These are phyloP conservation scores for Apiotrichum laibachii DNA, from an alignment of 1,284 basidiomycete species.

Conservation along the genomic window DNA sequence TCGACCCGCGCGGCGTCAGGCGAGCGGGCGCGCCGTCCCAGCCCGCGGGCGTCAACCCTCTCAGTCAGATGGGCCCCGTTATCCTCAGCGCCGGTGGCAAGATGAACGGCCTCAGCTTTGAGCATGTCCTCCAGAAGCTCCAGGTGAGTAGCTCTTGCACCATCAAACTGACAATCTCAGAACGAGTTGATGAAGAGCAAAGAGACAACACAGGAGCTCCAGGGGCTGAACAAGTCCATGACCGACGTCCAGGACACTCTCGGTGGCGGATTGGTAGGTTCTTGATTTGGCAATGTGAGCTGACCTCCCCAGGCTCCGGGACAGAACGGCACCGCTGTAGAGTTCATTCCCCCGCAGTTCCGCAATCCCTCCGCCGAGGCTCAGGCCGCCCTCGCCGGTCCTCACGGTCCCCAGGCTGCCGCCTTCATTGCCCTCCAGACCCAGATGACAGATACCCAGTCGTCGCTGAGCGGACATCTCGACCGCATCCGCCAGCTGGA, in stretches of 20 bases:
- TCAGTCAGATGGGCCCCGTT: constrained; percentile 31
- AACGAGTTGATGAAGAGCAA: constrained; percentile 90
- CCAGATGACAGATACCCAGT: constrained; percentile 82
- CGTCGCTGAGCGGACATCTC: constrained; percentile 71
- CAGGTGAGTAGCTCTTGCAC: constrained; percentile 41
- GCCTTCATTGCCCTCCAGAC: constrained; percentile 66
- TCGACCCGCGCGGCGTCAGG: constrained; percentile 30
- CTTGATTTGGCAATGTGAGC: not conserved
- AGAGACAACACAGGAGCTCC: constrained; percentile 87
- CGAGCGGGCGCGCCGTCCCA: constrained; percentile 11
- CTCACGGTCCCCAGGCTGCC: constrained; percentile 45
- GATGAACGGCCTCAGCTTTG: constrained; percentile 52
- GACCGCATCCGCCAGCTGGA: constrained; percentile 84
- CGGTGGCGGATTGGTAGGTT: constrained; percentile 71
- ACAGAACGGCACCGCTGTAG: constrained; percentile 48
- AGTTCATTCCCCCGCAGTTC: constrained; percentile 47
- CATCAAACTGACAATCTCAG: constrained; percentile 55
- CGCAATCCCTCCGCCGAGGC: constrained; percentile 42
- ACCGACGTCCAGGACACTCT: constrained; percentile 89
- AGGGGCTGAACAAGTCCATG: constrained; percentile 75
- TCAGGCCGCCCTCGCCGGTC: constrained; percentile 48
- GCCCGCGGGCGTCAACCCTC: constrained; percentile 16
- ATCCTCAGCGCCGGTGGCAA: constrained; percentile 49
- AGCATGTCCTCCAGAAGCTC: constrained; percentile 54
- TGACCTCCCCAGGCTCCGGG: constrained; percentile 51